Base-by-base conservation (phyloP, 495 filamentous ascomycete species). In the Xylaria venustula region DNA sequence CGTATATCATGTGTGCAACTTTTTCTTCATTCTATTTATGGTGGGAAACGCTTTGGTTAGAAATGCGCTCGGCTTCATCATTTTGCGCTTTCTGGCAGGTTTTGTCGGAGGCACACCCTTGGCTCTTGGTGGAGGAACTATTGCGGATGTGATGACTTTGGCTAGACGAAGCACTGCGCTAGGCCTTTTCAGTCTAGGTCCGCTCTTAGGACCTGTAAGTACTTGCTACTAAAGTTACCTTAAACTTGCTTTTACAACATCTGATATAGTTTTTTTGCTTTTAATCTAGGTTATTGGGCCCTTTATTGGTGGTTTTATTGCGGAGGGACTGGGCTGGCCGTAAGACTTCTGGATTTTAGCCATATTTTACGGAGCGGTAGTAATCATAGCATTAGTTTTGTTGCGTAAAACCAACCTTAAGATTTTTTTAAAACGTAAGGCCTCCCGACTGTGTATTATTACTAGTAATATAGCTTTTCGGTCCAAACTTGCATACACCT, bases 321-420 rank as follows among this genome's bases (percentile, higher is more conserved):
- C 79, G 0, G 72, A 86, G 48, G 67, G 71, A 0, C 72, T 79
- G 12, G 81, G 81, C 30, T 88, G 83, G 85, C 73, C 84, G 45
- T 88, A 83, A 81, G 74, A 85, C 22, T 87, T 81, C 59, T 87
- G 85, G 85, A 69, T 87, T 15, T 70, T 87, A 14, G 61, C 85
- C 34, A 84, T 85, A 51, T 67, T 73, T 0, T 71, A 71, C n/a
- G 78, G 75, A 1, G 23, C 74, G 15, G 61, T 82, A 28, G 67
- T 77, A 0, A 26, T 71, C 0, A 64, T 71, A 0, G 81, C 81
- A 36, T 75, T 81, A 60, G 30, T 83, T 12, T 71, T 85, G 36
- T 83, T 79, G 51, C 68, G 72, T 1, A 85, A 88, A 62, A 84
- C 84, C 0, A 84, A 87, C 67, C 76, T 76, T 1, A 65, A 67